phyloP scores from a whole-genome alignment of 257 asterid genomes.

The Solanum ossicruentum region DNA sequence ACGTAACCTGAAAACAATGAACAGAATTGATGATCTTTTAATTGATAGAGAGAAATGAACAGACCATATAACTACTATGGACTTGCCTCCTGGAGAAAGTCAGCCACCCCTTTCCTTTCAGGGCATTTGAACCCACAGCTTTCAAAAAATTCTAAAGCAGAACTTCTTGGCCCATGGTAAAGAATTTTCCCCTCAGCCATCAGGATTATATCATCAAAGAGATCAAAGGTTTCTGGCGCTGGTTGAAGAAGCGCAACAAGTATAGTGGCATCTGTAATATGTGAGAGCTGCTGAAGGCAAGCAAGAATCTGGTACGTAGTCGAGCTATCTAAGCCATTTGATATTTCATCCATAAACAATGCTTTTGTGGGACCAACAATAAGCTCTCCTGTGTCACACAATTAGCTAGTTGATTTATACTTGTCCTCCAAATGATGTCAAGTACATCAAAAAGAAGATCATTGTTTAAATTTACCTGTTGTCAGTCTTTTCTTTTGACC shows the following conservation, averaged over 20 bases:
- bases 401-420: background rate
- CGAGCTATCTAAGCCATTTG: slow-evolving; percentile 45
- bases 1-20: slow-evolving; percentile 23
- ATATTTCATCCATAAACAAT: slow-evolving; percentile 45
- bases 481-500: slow-evolving; percentile 56
- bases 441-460: background rate
- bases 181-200: slow-evolving; percentile 38
- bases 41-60: background rate
- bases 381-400: slow-evolving; percentile 32
- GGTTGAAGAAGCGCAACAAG: slow-evolving; percentile 54
- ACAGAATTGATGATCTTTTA: background rate
- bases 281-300: slow-evolving; percentile 39
- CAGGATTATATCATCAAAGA: slow-evolving; percentile 35
- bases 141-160: slow-evolving; percentile 19
- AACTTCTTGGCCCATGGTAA: slow-evolving; percentile 30
- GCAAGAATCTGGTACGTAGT: slow-evolving; percentile 36
- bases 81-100: slow-evolving; percentile 45
- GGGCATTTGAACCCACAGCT: slow-evolving; percentile 41
- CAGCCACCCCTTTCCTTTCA: slow-evolving; percentile 42
- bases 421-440: background rate
- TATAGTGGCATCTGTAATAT: slow-evolving; percentile 35
- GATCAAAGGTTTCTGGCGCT: slow-evolving; percentile 45
- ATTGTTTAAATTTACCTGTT: slow-evolving; percentile 15
- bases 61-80: background rate
- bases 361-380: slow-evolving; percentile 46